Evolutionary conservation across 2,329 filamentous ascomycete species (phyloP).

Genomic region (Clonostachys byssicola): DNA sequence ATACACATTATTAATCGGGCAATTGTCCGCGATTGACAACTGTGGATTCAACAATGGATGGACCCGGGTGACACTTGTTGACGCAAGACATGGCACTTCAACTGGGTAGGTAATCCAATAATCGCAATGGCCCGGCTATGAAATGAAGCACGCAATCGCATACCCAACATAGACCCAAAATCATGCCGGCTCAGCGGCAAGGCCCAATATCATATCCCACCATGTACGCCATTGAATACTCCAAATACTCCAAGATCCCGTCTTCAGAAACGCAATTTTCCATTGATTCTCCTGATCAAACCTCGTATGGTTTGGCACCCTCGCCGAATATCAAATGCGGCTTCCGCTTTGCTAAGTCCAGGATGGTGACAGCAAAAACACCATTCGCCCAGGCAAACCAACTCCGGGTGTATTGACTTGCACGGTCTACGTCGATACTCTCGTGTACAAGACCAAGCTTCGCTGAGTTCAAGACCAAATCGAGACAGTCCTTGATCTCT

Average conservation of each 20-base stretch:
- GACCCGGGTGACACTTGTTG: no score
- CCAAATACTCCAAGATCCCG: neutral
- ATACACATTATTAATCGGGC: no score
- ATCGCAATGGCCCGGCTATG: no score
- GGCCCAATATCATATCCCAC: no score
- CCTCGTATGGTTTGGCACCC: conserved; percentile 54
- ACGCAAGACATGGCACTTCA: no score
- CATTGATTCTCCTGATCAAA: conserved; percentile 16
- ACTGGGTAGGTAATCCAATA: no score
- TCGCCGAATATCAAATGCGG: conserved; percentile 80
- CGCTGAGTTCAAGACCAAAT: conserved; percentile 71
- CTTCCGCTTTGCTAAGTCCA: conserved; percentile 85
- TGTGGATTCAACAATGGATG: no score
- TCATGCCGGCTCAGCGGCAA: no score
- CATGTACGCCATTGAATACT: no score
- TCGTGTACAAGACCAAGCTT: conserved; percentile 84
- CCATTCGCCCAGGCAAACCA: conserved; percentile 99
- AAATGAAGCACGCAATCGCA: no score
- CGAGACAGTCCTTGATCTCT: conserved; percentile 73
- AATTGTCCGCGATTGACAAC: no score
- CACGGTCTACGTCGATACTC: conserved; percentile 75
- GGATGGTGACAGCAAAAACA: conserved; percentile 87
- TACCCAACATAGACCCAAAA: no score
- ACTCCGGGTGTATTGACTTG: conserved; percentile 70
- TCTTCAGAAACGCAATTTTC: neutral